Evolutionary conservation across 2,329 filamentous ascomycete genomes (phyloP), one percentile per base, ranked within the genome.

Genomic region (Trichoderma sp.): DNA sequence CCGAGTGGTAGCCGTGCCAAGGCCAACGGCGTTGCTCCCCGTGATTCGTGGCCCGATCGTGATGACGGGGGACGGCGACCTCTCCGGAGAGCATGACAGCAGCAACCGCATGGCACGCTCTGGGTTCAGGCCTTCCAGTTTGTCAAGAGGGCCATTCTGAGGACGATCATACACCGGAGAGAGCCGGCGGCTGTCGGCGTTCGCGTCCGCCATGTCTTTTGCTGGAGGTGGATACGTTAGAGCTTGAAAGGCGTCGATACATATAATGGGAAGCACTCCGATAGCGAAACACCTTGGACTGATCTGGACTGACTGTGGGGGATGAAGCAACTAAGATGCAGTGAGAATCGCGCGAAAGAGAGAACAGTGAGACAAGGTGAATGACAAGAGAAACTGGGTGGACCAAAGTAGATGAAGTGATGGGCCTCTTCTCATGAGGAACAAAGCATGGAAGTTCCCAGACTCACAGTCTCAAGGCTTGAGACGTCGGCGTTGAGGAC

Each of bases 121-220:
- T 34, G 73, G 74, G 51, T 74, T 74, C 69, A 74, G 72, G 3
- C 61, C 61, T 17, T 64, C 65, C 65, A 66, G 59, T n/a, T 43
- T 34, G 39, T 21, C 9, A 4, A 51, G 43, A 12, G 44, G 15
- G 3, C 30, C 14, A 5, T 26, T 7, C 15, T 26, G 7, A 14
- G 7, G 3, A 50, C 15, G 24, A 14, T 26, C 5, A n/a, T 50
- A 4, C 17, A 51, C 43, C 17, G 47, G 41, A n/a, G 47, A 12
- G 17, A 60, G 57, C 15, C 57, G 47, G 21, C 34, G 39, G 10
- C 19, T 21, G 14, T 47, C 41, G 5, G 26, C 21, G 0, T 9
- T 14, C 17, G n/a, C 15, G 15, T 19, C 39, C 7, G n/a, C 9
- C 60, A 51, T 62, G 14, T 24, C 26, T 43, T 1, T 7, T 26